Evolutionary conservation across 164 flowering plant species (phyloP).

Genomic region (Litsea cubeba): DNA sequence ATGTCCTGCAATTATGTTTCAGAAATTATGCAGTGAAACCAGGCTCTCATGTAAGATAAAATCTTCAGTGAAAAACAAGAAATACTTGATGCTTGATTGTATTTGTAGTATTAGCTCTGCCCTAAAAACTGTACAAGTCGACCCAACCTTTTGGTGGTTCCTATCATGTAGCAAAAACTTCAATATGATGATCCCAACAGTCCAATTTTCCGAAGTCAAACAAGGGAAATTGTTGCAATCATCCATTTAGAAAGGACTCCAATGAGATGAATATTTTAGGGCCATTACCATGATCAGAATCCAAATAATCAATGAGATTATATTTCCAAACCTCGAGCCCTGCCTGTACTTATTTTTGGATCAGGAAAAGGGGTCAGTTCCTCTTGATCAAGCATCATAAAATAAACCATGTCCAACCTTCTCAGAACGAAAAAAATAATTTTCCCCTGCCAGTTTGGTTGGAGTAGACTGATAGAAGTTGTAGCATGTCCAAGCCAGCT

Average conservation of each 20-base stretch:
- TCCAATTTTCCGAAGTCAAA: no score
- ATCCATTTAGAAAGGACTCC: no score
- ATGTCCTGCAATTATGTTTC: constrained; percentile 57
- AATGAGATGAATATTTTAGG: not conserved
- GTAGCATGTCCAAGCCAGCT: constrained; percentile 14
- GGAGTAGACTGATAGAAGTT: constrained; percentile 90
- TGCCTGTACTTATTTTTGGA: not conserved
- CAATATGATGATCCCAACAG: not conserved
- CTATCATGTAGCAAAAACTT: no score
- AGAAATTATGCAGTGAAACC: not conserved
- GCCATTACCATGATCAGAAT: not conserved
- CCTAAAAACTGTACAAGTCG: not conserved
- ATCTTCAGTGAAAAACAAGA: not conserved
- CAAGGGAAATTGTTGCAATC: no score
- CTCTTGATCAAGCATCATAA: not conserved
- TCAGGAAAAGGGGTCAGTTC: no score
- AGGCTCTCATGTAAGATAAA: not conserved
- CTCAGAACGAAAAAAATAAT: constrained; percentile 73
- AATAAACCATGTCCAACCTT: constrained; percentile 41
- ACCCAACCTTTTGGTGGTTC: no score
- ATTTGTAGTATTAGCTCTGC: not conserved
- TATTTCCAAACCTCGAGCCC: not conserved
- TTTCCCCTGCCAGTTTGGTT: constrained; percentile 97
- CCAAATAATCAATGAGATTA: not conserved
- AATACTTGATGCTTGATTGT: not conserved